A percentile compares a stretch with the other conserved stretches of the same genome.
These are phyloP conservation scores for Debaryomyces prosopidis DNA, from an alignment of 805 yeast species.

Conservation along the genomic window DNA sequence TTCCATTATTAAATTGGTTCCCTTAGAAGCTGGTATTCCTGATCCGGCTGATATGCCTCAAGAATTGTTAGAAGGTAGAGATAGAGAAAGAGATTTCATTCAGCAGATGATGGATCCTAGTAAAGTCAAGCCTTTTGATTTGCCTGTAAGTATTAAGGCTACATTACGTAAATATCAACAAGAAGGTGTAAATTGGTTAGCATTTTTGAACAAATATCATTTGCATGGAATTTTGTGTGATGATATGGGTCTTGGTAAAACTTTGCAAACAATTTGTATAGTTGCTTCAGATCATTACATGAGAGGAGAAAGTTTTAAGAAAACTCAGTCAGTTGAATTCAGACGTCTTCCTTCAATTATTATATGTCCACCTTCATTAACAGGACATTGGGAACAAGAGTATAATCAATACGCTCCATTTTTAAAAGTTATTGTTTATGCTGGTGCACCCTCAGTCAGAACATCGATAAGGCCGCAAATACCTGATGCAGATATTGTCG, in stretches of 20 bases:
- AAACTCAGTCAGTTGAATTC: conserved; percentile 62
- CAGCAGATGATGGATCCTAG: conserved; percentile 98
- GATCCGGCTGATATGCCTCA: conserved; percentile 91
- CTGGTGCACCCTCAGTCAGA: conserved; percentile 86
- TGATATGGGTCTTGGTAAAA: conserved; percentile 99
- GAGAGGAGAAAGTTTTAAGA: conserved; percentile 67
- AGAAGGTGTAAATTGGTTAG: conserved; percentile 98
- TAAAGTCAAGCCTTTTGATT: conserved; percentile 79
- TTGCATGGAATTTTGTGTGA: conserved; percentile 97
- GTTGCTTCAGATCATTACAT: conserved; percentile 93
- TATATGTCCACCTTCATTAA: conserved; percentile 94
- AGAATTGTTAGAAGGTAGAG: conserved; percentile 83
- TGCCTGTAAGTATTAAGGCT: conserved; percentile 92
- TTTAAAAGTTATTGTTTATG: conserved; percentile 78
- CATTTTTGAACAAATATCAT: conserved; percentile 90
- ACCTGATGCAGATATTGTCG: conserved; percentile 71
- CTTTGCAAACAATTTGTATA: conserved; percentile 94
- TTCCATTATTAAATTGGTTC: conserved; percentile 89
- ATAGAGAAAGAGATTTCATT: conserved; percentile 89
- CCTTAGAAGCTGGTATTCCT: conserved; percentile 95
- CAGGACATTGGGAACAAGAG: conserved; percentile 99
- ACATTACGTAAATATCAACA: conserved; percentile 93
- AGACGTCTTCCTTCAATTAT: conserved; percentile 81
- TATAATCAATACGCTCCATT: conserved; percentile 87
- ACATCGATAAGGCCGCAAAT: conserved; percentile 54